These are phyloP conservation scores for Ochromonas danica DNA, from an alignment of 108 stramenopile genomes.

Conservation along the genomic window DNA sequence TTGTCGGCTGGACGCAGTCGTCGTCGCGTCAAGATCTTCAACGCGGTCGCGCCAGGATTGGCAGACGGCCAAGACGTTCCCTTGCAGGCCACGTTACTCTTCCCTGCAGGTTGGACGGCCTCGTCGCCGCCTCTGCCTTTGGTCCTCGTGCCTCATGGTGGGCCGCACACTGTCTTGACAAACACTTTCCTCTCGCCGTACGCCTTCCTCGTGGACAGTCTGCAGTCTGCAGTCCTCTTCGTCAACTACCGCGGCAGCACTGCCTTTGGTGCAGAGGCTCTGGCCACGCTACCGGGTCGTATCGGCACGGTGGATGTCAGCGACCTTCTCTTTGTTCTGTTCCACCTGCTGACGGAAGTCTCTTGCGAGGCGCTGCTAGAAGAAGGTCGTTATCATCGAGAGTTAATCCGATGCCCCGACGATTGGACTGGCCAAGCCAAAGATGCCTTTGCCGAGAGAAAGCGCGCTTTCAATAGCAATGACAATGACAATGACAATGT, in stretches of 20 bases:
- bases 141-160: conserved; percentile 39
- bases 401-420: no score
- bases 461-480: no score
- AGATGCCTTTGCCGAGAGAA: no score
- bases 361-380: conserved; percentile 57
- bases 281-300: conserved; percentile 65
- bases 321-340: no score
- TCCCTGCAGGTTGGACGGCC: not conserved
- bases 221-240: conserved; percentile 67
- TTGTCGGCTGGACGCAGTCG: not conserved
- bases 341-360: no score
- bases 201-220: conserved; percentile 40
- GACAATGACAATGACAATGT: no score
- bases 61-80: not conserved
- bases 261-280: conserved; percentile 69
- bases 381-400: no score
- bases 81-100: not conserved
- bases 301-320: conserved; percentile 69
- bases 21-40: not conserved
- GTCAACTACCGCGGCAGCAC: conserved; percentile 79
- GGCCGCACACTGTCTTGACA: conserved; percentile 34
- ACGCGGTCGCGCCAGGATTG: not conserved
- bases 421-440: no score
- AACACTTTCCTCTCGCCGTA: not conserved
- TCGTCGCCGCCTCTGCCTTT: conserved; percentile 5